Percentiles rank a stretch among this genome's conserved stretches.
Evolutionary conservation across 2,329 filamentous ascomycete species (phyloP).

Genomic region (Fusarium guadeloupense): DNA sequence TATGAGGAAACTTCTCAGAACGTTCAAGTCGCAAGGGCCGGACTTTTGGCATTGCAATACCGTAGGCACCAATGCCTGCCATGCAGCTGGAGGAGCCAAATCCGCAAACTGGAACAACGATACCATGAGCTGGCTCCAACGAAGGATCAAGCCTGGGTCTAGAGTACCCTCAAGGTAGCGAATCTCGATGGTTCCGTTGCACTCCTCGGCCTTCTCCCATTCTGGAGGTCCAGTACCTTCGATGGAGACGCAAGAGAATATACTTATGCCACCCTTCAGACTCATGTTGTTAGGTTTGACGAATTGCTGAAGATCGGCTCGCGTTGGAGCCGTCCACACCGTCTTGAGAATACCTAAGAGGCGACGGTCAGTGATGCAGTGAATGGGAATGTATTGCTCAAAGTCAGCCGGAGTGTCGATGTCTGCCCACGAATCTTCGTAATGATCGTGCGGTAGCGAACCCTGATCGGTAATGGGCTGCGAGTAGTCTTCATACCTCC

Average conservation of each 20-base stretch:
- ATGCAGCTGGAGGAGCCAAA: constrained; percentile 17
- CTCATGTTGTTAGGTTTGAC: background rate
- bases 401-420: constrained; percentile 12
- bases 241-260: background rate
- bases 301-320: background rate
- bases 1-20: constrained; percentile 14
- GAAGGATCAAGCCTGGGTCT: constrained; percentile 29
- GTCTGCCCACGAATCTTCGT: background rate
- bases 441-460: background rate
- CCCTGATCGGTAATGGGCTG: background rate
- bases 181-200: constrained; percentile 31
- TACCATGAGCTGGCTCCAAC: constrained; percentile 29
- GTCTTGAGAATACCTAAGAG: constrained; percentile 9
- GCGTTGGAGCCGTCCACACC: constrained; percentile 6
- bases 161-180: constrained; percentile 32
- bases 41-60: background rate
- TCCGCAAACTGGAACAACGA: constrained; percentile 36
- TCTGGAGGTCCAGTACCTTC: background rate
- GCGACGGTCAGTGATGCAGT: background rate
- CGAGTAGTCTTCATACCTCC: background rate
- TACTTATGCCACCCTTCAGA: constrained; percentile 6
- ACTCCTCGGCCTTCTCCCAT: too few relatives aligned
- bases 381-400: constrained; percentile 5
- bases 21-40: background rate
- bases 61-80: constrained; percentile 5